Evolutionary conservation across 2,329 filamentous ascomycete genomes (phyloP), one percentile per base, ranked within the genome.

Genomic region (Chaetomium sp.): DNA sequence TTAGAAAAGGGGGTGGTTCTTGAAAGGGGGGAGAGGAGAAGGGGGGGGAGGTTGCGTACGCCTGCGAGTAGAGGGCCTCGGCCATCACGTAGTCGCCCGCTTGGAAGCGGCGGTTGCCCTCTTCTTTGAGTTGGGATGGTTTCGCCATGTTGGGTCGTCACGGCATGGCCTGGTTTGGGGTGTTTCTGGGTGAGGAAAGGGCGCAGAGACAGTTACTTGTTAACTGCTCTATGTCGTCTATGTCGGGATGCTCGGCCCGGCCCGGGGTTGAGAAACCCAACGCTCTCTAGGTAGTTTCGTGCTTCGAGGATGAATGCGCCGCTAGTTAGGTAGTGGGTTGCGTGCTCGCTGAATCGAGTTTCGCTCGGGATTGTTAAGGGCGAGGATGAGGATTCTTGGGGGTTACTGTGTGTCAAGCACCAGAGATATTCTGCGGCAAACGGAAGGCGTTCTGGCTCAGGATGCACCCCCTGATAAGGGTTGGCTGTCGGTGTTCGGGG

Each of bases 31-130:
- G 25, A n/a, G n/a, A n/a, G 38, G 45, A 3, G 35, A 35, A 10
- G 63, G 21, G 63, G 23, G 66, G n/a, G n/a, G 21, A 6, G 38
- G 38, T 12, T 38, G 35, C 85, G 74, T 77, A 88, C 80, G 91
- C 91, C 76, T 90, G 85, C 4, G 89, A 89, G 76, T 94, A 94
- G 64, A 88, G 78, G 23, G 81, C 82, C 68, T 92, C 90, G 45
- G 91, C 91, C 27, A 79, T 82, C 5, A 78, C 75, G 73, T 83
- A 93, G 70, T 93, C 87, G 67, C 85, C 85, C 9, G 80, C 77
- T 67, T 85, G 82, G 77, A 90, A 94, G 73, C 82, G 83, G 59
- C 79, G 80, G 76, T 91, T 91, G 68, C 89, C 88, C 65, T 85
- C 79, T 45, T 83, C 81, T 72, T 85, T 87, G 66, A 85, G 77